Conservation (phyloP, 805 yeast genomes). For the Clavispora fructus region DNA sequence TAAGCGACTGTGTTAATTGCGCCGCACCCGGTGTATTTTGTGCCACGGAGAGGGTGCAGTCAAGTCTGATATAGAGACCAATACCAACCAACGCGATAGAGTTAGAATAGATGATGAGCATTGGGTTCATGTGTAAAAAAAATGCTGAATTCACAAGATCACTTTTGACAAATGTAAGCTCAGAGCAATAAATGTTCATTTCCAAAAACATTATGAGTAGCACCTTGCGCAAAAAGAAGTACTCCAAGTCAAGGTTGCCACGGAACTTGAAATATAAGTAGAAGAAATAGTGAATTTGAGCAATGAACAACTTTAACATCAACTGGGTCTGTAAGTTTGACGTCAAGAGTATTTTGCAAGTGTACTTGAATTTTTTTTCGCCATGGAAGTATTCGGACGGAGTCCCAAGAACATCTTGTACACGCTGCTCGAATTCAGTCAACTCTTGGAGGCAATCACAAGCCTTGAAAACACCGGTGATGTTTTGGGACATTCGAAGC, state of each 20-base stretch:
- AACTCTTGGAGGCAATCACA: conserved; percentile 5
- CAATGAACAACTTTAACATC: conserved; percentile 9
- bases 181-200: conserved; percentile 8
- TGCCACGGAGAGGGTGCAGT: conserved; percentile 5
- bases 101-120: conserved; percentile 6
- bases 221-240: conserved; percentile 14
- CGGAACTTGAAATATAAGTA: conserved; percentile 15
- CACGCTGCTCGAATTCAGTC: conserved; percentile 7
- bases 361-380: background rate
- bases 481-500: conserved; percentile 6
- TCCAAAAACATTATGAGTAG: conserved; percentile 11
- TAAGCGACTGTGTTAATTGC: background rate
- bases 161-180: conserved; percentile 8
- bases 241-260: conserved; percentile 10
- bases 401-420: conserved; percentile 7
- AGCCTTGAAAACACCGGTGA: conserved; percentile 3
- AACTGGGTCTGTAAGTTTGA: conserved; percentile 6
- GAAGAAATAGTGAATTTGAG: conserved; percentile 15
- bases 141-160: conserved; percentile 8
- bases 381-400: conserved; percentile 5
- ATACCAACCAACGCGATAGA: conserved; percentile 7
- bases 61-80: conserved; percentile 7
- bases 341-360: background rate
- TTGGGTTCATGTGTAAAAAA: conserved; percentile 9
- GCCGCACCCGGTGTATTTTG: background rate